Evolutionary conservation across 768 basidiomycete genomes (phyloP).

Genomic region (Suillus occidentalis): DNA sequence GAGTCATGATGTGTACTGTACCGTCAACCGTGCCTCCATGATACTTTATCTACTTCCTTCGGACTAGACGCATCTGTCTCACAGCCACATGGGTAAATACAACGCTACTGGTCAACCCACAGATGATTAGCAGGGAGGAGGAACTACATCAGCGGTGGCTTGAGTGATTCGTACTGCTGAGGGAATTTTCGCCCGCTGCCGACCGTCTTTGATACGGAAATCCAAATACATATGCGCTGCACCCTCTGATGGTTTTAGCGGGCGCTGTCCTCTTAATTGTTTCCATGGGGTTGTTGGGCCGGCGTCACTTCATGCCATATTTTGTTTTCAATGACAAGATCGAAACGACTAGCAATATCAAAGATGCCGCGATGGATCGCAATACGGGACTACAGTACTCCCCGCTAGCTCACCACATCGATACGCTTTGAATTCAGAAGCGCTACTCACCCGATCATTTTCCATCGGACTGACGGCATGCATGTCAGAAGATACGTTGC

Average conservation of each 20-base stretch:
- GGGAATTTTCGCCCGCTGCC: neutral
- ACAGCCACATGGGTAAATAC: neutral
- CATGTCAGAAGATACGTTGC: neutral
- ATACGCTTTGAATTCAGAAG: neutral
- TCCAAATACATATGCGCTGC: slow-evolving; percentile 31
- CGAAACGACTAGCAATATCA: neutral
- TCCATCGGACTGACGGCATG: neutral
- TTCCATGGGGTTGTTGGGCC: neutral
- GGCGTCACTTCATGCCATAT: neutral
- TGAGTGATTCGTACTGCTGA: neutral
- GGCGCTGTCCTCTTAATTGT: neutral
- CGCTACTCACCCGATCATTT: neutral
- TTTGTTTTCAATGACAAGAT: neutral
- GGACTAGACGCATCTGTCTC: neutral
- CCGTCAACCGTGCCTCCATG: too few relatives aligned
- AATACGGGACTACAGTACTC: neutral
- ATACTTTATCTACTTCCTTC: neutral
- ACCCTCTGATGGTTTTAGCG: slow-evolving; percentile 18
- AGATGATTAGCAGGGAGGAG: neutral
- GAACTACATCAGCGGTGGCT: neutral
- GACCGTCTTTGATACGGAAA: neutral
- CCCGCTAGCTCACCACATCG: neutral
- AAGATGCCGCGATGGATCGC: too few relatives aligned
- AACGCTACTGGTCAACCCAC: neutral
- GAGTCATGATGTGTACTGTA: too few relatives aligned